Percentiles rank a stretch among this genome's conserved stretches.
Evolutionary conservation across 768 basidiomycete genomes (phyloP).

Genomic region (Lactarius hatsudake): DNA sequence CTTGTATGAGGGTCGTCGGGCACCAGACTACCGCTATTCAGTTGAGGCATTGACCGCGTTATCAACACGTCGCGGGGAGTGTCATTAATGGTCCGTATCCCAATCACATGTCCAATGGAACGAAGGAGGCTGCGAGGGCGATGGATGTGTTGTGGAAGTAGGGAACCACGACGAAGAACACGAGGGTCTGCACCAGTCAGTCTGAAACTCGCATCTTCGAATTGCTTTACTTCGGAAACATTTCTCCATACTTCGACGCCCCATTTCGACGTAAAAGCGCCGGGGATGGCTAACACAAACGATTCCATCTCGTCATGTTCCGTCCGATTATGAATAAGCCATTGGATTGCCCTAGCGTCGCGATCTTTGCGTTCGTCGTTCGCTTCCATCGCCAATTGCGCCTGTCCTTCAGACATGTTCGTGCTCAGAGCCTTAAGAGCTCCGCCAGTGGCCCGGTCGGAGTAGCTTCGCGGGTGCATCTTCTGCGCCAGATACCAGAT

Average conservation of each 20-base stretch:
- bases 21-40: neutral
- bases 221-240: neutral
- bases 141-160: neutral
- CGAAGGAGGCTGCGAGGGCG: too few species aligned
- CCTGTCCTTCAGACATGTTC: too few species aligned
- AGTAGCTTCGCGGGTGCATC: too few species aligned
- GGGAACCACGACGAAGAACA: neutral
- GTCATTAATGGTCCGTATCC: too few species aligned
- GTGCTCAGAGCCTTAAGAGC: too few species aligned
- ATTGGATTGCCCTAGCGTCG: neutral
- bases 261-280: constrained; percentile 16
- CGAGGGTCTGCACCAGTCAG: neutral
- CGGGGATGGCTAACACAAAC: neutral
- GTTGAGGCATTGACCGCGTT: neutral
- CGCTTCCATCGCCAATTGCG: too few species aligned
- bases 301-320: constrained; percentile 5
- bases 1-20: neutral
- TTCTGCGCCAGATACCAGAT: too few species aligned
- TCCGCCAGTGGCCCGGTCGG: too few species aligned
- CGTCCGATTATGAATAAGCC: neutral
- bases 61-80: neutral
- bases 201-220: neutral
- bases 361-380: neutral
- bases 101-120: too few species aligned
- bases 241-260: constrained; percentile 12